phyloP scores from a whole-genome alignment of 805 yeast species.

The Millerago galiae region DNA sequence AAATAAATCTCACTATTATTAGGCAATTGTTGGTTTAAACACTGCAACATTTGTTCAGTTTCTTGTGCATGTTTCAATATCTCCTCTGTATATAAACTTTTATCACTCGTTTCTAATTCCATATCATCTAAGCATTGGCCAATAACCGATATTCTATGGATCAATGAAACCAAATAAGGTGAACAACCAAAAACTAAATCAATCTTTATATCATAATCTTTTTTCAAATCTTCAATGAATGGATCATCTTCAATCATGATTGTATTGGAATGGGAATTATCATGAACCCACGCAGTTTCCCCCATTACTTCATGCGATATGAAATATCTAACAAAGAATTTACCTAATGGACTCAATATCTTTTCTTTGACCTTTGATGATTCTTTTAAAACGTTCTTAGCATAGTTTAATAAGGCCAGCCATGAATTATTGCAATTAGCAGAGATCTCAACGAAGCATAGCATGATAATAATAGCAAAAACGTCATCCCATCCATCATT shows the following conservation, averaged over 20 bases:
- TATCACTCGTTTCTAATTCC: conserved; percentile 20
- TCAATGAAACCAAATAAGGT: conserved; percentile 30
- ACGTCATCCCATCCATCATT: conserved; percentile 34
- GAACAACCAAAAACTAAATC: conserved; percentile 36
- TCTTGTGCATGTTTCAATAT: conserved; percentile 24
- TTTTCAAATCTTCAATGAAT: conserved; percentile 26
- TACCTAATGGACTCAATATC: conserved; percentile 26
- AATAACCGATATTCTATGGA: conserved; percentile 31
- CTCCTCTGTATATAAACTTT: conserved; percentile 11
- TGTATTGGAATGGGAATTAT: conserved; percentile 7
- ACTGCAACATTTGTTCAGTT: conserved; percentile 22
- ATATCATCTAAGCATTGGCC: conserved; percentile 32
- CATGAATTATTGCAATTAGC: conserved; percentile 34
- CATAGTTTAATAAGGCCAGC: conserved; percentile 32
- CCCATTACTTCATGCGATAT: conserved; percentile 39
- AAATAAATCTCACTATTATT: conserved; percentile 17
- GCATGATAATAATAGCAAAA: conserved; percentile 32
- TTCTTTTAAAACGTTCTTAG: conserved; percentile 29
- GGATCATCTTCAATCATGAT: conserved; percentile 25
- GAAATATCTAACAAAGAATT: conserved; percentile 33
- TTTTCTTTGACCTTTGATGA: conserved; percentile 20
- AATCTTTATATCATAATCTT: conserved; percentile 29
- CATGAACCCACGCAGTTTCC: conserved; percentile 33
- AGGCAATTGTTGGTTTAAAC: conserved; percentile 22
- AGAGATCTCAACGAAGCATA: conserved; percentile 37